Conservation (phyloP, 140 eudicot species). For the Cichorium intybus region DNA sequence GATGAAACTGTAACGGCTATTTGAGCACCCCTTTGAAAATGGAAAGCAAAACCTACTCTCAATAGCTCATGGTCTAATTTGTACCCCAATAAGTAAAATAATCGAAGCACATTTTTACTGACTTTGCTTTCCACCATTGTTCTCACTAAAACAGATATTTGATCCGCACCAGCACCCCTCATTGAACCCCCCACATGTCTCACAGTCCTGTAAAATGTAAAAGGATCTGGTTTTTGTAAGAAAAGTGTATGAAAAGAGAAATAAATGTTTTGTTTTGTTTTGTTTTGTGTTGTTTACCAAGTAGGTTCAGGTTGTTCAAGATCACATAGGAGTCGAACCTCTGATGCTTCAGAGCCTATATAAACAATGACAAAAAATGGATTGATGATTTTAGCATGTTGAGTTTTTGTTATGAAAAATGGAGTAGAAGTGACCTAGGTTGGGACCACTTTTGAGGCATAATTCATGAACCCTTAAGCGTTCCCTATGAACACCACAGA, state of each 20-base stretch:
- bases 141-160: constrained; percentile 82
- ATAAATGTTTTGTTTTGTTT: background rate
- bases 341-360: constrained; percentile 79
- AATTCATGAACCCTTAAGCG: constrained; percentile 75
- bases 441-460: constrained; percentile 79
- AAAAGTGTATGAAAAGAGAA: background rate
- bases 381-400: background rate
- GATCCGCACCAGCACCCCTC: constrained; percentile 98
- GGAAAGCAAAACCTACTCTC: constrained; percentile 75
- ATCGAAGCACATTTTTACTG: constrained; percentile 74
- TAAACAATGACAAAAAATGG: constrained; percentile 3
- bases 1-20: constrained; percentile 84
- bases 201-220: constrained; percentile 53
- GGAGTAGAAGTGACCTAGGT: constrained; percentile 50
- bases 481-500: constrained; percentile 73
- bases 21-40: constrained; percentile 80
- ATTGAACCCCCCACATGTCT: constrained; percentile 91
- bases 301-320: constrained; percentile 92
- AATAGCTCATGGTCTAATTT: constrained; percentile 82
- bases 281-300: constrained; percentile 44
- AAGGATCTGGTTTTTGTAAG: background rate
- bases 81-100: constrained; percentile 82
- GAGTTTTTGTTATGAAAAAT: background rate
- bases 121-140: constrained; percentile 84
- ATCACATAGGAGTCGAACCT: constrained; percentile 85